Base-by-base conservation (phyloP, 768 basidiomycete species). In the Nidularia pulvinata region DNA sequence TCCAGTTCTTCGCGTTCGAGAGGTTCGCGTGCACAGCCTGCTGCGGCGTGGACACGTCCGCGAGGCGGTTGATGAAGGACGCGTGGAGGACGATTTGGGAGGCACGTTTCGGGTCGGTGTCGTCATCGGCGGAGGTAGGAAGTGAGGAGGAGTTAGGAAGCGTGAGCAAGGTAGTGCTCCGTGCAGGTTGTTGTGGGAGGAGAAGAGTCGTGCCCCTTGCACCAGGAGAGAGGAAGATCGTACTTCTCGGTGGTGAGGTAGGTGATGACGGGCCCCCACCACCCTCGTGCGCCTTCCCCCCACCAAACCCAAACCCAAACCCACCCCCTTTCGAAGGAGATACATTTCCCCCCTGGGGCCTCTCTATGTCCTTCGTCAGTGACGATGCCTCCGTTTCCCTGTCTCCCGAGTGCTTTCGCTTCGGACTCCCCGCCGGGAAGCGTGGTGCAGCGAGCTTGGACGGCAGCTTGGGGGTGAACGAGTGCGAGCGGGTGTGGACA, bases 61-160 rank as follows among this genome's bases (percentile, higher is more conserved):
- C 79, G 34, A 87, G 72, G 32, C 87, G 85, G 64, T 92, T 92
- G 62, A 94, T 75, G 62, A 95, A 90, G 0, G 91, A 89, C 25
- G 81, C 74, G 57, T 84, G 80, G 59, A 86, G 86, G 10, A 93
- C 75, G 51, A 94, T 86, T 67, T 95, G 93, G 1, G 93, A 94
- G 0, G 85, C 72, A 14, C 90, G 81, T 60, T 79, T 87, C 13
- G 72, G 62, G 48, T 81, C 75, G 19, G 37, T 55, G 5, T 55
- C 53, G 32, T 65, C 70, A 4, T 70, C 50, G 67, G 60, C 0
- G 63, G 56, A 3, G 77, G 4, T 81, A 63, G 0, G 73, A 67
- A 1, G 66, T 76, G 55, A 57, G 46, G 52, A 55, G 63, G 43
- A 36, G 56, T 34, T 51, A 37, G 44, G 50, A 49, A 37, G 14